phyloP scores from a whole-genome alignment of 306 rosid species.

The Oemleria cerasiformis region DNA sequence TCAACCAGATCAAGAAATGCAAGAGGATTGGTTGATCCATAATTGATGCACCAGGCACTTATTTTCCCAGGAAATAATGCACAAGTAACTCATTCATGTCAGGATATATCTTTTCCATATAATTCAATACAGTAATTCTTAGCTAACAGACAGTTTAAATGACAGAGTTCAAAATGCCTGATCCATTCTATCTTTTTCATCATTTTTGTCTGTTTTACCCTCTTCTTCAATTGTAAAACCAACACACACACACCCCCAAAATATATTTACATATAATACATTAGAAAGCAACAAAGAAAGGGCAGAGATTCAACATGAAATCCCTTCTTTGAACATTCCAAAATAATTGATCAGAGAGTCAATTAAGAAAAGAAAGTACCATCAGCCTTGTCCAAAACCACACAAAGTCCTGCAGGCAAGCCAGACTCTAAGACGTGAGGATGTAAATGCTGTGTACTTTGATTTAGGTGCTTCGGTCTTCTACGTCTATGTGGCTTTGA shows the following conservation, averaged over 20 bases:
- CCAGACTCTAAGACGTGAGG: conserved; percentile 35
- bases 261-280: neutral
- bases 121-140: neutral
- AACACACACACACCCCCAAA: neutral
- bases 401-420: conserved; percentile 35
- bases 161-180: neutral
- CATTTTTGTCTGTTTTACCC: neutral
- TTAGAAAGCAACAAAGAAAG: neutral
- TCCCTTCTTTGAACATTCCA: neutral
- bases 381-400: conserved; percentile 45
- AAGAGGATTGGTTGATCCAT: conserved; percentile 10
- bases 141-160: neutral
- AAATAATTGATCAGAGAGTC: neutral
- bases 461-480: conserved; percentile 30
- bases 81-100: conserved; percentile 2
- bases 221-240: neutral
- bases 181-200: neutral
- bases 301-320: neutral
- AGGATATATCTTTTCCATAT: neutral
- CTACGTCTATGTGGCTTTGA: conserved; percentile 48
- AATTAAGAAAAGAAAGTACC: conserved; percentile 40
- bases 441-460: conserved; percentile 36
- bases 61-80: neutral
- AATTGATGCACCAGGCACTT: neutral
- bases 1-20: conserved; percentile 7